phyloP scores from a whole-genome alignment of 306 rosid species.

The Clitoria ternatea region DNA sequence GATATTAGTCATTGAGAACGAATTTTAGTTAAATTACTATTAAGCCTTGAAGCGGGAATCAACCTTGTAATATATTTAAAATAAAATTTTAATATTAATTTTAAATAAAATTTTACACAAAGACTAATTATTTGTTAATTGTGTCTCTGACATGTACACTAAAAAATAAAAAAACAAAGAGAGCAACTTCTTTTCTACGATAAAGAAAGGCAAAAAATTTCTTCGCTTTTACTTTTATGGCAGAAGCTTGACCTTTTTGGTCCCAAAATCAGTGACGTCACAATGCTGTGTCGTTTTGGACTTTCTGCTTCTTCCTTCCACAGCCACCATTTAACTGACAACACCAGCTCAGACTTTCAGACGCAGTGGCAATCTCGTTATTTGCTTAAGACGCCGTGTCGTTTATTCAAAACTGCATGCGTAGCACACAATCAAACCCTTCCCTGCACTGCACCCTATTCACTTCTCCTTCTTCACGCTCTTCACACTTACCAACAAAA shows the following conservation, averaged over 20 bases:
- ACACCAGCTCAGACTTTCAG: constrained; percentile 34
- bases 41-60: no score
- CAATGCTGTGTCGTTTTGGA: constrained; percentile 25
- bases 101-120: no score
- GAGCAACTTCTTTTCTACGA: constrained; percentile 8
- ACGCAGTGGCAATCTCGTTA: constrained; percentile 52
- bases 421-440: constrained; percentile 13
- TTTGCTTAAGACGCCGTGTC: constrained; percentile 16
- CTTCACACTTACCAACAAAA: background rate
- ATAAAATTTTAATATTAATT: no score
- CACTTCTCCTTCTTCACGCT: background rate
- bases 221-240: constrained; percentile 4
- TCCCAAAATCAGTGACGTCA: constrained; percentile 24
- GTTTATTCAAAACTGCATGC: constrained; percentile 14
- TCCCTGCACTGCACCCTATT: background rate
- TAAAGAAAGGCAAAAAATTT: constrained; percentile 2
- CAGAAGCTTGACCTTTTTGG: constrained; percentile 16
- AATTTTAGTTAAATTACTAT: no score
- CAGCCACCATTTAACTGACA: constrained; percentile 43
- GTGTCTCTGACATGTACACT: no score
- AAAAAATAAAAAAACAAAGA: no score
- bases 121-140: no score
- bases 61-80: no score
- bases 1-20: no score
- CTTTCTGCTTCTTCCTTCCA: constrained; percentile 25